Conservation (phyloP, 257 asterid species). For the Solanum chiquidenum region DNA sequence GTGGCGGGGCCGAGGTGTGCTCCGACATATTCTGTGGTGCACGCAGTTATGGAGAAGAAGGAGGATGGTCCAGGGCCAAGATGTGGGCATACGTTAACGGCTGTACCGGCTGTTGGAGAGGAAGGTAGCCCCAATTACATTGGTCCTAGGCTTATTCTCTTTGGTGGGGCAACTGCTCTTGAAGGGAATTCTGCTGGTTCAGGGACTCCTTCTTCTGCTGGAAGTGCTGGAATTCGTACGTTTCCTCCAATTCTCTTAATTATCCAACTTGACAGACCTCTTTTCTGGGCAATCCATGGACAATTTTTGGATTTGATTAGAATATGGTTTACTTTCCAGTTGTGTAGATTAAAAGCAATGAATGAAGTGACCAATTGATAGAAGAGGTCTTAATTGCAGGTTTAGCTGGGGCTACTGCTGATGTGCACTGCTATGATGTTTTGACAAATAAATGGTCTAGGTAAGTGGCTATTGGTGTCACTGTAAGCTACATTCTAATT, state of each 20-base stretch:
- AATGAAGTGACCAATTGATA: neutral
- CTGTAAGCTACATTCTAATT: neutral
- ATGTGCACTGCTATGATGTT: conserved; percentile 87
- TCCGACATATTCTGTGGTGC: conserved; percentile 72
- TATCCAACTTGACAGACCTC: neutral
- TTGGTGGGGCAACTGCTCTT: conserved; percentile 96
- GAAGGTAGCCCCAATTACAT: conserved; percentile 76
- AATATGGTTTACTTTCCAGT: neutral
- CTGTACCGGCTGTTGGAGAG: conserved; percentile 95
- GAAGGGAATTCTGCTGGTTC: conserved; percentile 91
- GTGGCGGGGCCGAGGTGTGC: conserved; percentile 85
- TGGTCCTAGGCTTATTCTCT: conserved; percentile 83
- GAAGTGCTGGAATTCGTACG: conserved; percentile 98
- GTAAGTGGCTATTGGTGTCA: conserved; percentile 23
- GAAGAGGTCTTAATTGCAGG: conserved; percentile 45
- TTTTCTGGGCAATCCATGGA: neutral
- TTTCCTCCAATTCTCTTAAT: neutral
- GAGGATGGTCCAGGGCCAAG: conserved; percentile 98
- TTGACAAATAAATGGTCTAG: conserved; percentile 92
- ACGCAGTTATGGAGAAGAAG: conserved; percentile 68
- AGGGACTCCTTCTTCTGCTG: conserved; percentile 95
- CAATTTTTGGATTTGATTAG: neutral
- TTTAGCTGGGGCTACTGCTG: conserved; percentile 98
- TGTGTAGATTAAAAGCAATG: neutral
- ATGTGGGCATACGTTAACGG: conserved; percentile 97